Percentiles rank a stretch among this genome's conserved stretches.
These are phyloP conservation scores for Marsdenia floribunda DNA, from an alignment of 257 asterid genomes.

Conservation along the genomic window DNA sequence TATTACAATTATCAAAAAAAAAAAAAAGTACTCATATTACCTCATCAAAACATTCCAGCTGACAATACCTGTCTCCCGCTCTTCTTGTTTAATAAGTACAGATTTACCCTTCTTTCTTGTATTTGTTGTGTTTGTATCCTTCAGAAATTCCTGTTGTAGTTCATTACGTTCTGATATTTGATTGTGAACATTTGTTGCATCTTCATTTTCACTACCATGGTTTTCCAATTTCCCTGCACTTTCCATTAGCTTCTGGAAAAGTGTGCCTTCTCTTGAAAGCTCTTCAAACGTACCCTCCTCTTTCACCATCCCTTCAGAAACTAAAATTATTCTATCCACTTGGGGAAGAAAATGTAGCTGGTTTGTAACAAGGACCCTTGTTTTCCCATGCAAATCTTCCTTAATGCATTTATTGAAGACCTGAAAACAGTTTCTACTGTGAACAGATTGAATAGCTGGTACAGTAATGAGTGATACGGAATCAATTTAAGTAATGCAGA, in stretches of 20 bases:
- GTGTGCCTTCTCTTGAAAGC: conserved; percentile 53
- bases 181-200: conserved; percentile 22
- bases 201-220: conserved; percentile 47
- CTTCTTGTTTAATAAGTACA: conserved; percentile 81
- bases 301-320: conserved; percentile 68
- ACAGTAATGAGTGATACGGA: conserved; percentile 1
- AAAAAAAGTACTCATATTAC: background rate
- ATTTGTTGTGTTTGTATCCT: conserved; percentile 31
- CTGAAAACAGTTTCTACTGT: conserved; percentile 27
- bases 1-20: too few species aligned
- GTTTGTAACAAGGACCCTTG: conserved; percentile 84
- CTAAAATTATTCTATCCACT: conserved; percentile 67
- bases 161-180: conserved; percentile 26
- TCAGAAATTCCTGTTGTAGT: conserved; percentile 31
- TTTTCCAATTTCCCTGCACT: conserved; percentile 85
- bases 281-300: conserved; percentile 86
- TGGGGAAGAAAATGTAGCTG: conserved; percentile 87
- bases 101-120: conserved; percentile 58
- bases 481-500: background rate
- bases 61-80: conserved; percentile 76
- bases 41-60: conserved; percentile 68
- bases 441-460: background rate
- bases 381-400: conserved; percentile 68
- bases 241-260: conserved; percentile 77
- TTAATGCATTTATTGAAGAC: conserved; percentile 73